Conservation (phyloP, 331 rosid species). For the Cucumis variabilis region DNA sequence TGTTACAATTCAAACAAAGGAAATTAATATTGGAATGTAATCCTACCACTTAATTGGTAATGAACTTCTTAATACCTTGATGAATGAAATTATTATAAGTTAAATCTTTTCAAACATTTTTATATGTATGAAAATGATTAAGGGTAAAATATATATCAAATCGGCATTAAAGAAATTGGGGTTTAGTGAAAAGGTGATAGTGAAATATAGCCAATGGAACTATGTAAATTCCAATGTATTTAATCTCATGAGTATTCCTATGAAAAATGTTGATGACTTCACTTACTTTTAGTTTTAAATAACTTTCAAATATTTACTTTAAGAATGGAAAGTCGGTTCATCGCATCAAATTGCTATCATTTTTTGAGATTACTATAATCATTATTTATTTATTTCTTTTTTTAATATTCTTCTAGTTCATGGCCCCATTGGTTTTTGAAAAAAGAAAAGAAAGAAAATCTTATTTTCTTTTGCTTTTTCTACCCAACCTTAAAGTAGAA, state of each 20-base stretch:
- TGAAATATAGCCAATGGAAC: conserved; percentile 38
- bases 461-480: no score
- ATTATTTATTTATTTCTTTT: conserved; percentile 13
- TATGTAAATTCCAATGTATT: background rate
- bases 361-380: conserved; percentile 63
- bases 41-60: no score
- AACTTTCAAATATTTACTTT: conserved; percentile 49
- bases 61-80: no score
- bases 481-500: no score
- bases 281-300: conserved; percentile 20
- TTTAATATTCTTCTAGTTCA: background rate
- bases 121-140: background rate
- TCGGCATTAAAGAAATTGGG: conserved; percentile 7
- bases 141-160: conserved; percentile 23
- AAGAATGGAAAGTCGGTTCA: conserved; percentile 79
- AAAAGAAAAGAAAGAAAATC: no score
- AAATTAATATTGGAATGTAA: no score
- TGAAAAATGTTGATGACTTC: background rate
- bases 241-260: background rate
- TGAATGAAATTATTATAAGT: no score
- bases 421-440: background rate
- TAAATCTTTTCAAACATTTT: no score
- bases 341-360: conserved; percentile 77
- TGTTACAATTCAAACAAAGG: no score
- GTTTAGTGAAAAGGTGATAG: conserved; percentile 41